These are phyloP conservation scores for Chenopodium formosanum DNA, from an alignment of 148 eudicot genomes.

Conservation along the genomic window DNA sequence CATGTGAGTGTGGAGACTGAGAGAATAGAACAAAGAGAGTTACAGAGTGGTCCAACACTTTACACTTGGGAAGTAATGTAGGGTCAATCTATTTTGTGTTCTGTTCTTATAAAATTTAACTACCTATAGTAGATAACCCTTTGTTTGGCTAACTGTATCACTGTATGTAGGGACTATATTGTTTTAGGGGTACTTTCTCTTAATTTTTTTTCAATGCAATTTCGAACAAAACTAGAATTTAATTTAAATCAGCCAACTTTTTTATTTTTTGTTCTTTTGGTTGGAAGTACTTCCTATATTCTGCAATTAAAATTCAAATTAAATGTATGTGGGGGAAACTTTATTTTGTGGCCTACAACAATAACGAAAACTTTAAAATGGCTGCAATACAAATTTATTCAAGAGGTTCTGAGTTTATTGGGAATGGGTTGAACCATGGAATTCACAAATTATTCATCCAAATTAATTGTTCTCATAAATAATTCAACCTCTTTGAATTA, in stretches of 20 bases:
- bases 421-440: not conserved
- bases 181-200: conserved; percentile 3
- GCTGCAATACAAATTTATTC: not conserved
- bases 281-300: not conserved
- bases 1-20: conserved; percentile 6
- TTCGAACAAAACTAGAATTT: conserved; percentile 4
- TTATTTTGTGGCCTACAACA: not conserved
- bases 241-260: conserved; percentile 14
- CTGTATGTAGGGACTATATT: conserved; percentile 13
- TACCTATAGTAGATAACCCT: not conserved
- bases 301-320: not conserved
- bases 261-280: not conserved
- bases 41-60: conserved; percentile 16
- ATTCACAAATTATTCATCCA: not conserved
- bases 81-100: not conserved
- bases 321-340: not conserved
- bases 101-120: not conserved
- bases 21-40: not conserved
- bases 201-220: not conserved
- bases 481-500: not conserved
- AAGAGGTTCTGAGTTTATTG: not conserved
- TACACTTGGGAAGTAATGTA: not conserved
- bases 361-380: not conserved
- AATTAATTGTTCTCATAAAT: not conserved
- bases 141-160: not conserved